Base-by-base conservation (phyloP, 495 filamentous ascomycete genomes). In the Astrocystis sublimbata region DNA sequence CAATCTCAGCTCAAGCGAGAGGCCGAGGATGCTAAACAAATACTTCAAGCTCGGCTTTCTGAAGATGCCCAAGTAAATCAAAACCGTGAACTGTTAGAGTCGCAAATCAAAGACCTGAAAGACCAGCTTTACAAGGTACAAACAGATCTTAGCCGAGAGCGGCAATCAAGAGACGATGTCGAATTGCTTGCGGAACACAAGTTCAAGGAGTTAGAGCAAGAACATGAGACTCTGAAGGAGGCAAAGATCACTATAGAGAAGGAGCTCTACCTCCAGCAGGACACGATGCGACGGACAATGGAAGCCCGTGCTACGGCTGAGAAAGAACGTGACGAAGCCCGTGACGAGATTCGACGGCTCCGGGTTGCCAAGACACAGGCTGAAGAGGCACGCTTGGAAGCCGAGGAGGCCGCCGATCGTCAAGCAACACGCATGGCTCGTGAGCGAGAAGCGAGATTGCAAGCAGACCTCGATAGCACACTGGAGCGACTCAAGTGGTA, bases 191-290 rank as follows among this genome's bases (percentile, higher is more conserved):
- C 90, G 2, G 92, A 97, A 62, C 92, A 97, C 77, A 96, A 94
- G 68, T 88, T 88, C 61, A 79, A 88, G 17, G 86, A 87, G 43
- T 76, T 98, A 58, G 88, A 91, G 67, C 86, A 92, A 21, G 93
- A 98, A 60, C 96, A 89, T 67, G 84, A 93, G 31, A 83, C 83
- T n/a, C 81, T 98, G 13, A 96, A 96, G 64, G 92, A 96, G 38
- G 89, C 93, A 5, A 98, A 98, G 75, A 97, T 97, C 66, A 94
- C 83, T 40, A 97, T 98, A 57, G 94, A 98, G 72, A 97, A 97
- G 74, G 96, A 98, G 73, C 92, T 98, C 75, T 98, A 97, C 71
- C 86, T 89, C n/a, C 94, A 98, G 67, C 93, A 97, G 73, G 94
- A 98, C 71, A 90, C 89, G 13, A 85, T 97, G 46, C 89, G 94